These are phyloP conservation scores for Tuctoria greenei DNA, from an alignment of 176 grass and related monocot genomes.

Conservation along the genomic window DNA sequence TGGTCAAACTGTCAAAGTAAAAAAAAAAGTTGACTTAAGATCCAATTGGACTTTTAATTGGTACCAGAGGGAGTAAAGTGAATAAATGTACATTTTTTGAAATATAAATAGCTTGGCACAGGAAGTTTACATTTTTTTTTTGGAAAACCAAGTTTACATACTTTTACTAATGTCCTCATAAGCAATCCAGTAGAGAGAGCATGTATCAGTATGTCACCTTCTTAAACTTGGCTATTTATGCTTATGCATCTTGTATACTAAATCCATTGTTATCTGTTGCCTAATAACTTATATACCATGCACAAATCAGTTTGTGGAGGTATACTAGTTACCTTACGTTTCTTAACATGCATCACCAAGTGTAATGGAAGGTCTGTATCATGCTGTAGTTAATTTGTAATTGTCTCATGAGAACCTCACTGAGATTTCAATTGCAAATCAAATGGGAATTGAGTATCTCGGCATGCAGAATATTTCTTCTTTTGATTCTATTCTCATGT, in stretches of 20 bases:
- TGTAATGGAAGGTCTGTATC: not conserved
- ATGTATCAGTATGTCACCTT: not conserved
- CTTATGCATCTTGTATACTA: not conserved
- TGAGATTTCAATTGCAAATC: conserved; percentile 17
- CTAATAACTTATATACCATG: not conserved
- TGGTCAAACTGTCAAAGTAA: not conserved
- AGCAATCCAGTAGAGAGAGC: not conserved
- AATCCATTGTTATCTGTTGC: not conserved
- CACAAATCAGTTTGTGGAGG: not conserved
- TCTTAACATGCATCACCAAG: not conserved
- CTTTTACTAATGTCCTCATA: not conserved
- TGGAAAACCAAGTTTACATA: not conserved
- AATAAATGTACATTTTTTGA: not conserved
- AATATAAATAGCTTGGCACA: not conserved
- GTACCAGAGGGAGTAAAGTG: not conserved
- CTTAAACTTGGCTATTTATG: not conserved
- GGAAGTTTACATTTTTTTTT: no score
- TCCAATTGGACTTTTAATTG: not conserved
- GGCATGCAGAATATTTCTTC: not conserved
- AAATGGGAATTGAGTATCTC: not conserved
- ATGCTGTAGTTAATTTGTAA: not conserved
- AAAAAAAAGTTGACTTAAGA: not conserved
- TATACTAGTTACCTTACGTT: not conserved
- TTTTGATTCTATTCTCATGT: not conserved
- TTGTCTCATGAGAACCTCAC: not conserved